Evolutionary conservation across 164 flowering plant species (phyloP).

Genomic region (Hamamelis virginiana): DNA sequence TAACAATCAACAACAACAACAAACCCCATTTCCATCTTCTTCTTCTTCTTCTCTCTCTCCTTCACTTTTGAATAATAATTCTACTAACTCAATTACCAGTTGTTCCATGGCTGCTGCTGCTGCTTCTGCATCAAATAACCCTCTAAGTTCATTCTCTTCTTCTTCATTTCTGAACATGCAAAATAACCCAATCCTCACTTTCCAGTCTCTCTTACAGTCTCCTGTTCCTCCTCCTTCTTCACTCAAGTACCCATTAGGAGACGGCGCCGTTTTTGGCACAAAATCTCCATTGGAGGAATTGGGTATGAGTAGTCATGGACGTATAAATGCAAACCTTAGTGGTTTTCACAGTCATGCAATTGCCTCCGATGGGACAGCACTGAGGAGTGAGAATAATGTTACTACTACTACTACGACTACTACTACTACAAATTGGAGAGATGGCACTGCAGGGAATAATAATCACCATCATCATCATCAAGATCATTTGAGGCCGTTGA

Average conservation of each 20-base stretch:
- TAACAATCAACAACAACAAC: no score
- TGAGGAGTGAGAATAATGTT: no score
- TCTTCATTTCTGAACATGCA: slow-evolving; percentile 43
- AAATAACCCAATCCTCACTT: slow-evolving; percentile 29
- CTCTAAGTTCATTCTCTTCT: no score
- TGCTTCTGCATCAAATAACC: no score
- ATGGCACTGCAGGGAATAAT: slow-evolving; percentile 11
- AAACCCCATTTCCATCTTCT: slow-evolving; percentile 4
- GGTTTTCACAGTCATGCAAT: slow-evolving; percentile 20
- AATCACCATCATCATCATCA: no score
- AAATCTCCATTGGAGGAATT: slow-evolving; percentile 17
- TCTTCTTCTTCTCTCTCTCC: slow-evolving; percentile 19
- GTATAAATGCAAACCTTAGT: slow-evolving; percentile 12
- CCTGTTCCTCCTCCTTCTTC: neutral
- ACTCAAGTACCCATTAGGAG: neutral
- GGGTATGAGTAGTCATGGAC: slow-evolving; percentile 12
- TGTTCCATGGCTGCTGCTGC: neutral
- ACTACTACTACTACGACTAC: no score
- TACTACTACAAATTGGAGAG: no score
- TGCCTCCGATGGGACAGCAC: slow-evolving; percentile 5
- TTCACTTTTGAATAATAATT: slow-evolving; percentile 10
- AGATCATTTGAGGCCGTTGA: slow-evolving; percentile 20
- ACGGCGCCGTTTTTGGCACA: neutral
- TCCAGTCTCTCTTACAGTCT: slow-evolving; percentile 35
- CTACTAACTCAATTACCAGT: slow-evolving; percentile 5